Evolutionary conservation across 768 basidiomycete genomes (phyloP).

Genomic region (Rhodotorula toruloides): DNA sequence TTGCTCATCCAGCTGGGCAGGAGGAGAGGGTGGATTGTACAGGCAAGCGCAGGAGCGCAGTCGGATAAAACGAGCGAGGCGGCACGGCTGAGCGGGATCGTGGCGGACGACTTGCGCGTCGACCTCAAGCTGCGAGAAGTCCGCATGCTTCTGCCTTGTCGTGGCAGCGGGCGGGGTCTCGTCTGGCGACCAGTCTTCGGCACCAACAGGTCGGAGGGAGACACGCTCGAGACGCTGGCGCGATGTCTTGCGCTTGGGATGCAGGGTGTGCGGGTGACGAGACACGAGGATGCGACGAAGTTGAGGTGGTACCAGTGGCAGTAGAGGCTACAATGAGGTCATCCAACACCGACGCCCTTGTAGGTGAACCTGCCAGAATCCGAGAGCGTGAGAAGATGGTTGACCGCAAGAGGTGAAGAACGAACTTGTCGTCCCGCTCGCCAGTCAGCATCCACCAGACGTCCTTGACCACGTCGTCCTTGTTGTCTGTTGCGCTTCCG

Average conservation of each 20-base stretch:
- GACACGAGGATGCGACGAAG: no score
- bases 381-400: neutral
- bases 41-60: neutral
- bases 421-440: constrained; percentile 13
- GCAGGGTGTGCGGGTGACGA: neutral
- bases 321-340: no score
- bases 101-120: constrained; percentile 15
- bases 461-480: constrained; percentile 30
- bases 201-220: neutral
- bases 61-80: neutral
- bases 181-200: neutral
- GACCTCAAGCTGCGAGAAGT: constrained; percentile 7
- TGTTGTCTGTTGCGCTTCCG: constrained; percentile 10
- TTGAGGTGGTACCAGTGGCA: no score
- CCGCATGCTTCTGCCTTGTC: neutral
- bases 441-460: constrained; percentile 38
- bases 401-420: neutral
- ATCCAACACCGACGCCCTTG: constrained; percentile 4
- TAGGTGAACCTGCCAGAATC: neutral
- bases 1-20: constrained; percentile 1
- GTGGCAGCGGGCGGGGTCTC: neutral
- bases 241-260: neutral
- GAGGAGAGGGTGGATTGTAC: neutral
- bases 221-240: neutral
- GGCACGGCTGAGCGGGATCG: neutral